Evolutionary conservation across 129 eudicot species (phyloP), one percentile per base, ranked within the genome.

Genomic region (Heracleum sosnowskyi): DNA sequence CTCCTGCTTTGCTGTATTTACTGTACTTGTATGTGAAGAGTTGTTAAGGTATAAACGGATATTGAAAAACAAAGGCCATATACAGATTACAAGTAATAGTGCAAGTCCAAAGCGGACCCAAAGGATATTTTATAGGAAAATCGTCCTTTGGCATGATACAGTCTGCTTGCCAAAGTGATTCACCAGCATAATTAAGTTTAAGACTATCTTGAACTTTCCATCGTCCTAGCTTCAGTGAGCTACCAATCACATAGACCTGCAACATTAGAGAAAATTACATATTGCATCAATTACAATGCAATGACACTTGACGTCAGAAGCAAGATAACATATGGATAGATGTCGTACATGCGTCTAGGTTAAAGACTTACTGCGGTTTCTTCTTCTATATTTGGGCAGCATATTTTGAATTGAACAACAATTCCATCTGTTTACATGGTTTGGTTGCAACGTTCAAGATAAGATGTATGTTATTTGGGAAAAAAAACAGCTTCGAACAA

Each of bases 41-140:
- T 28, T 73, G 86, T 86, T 87, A 91, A 91, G 91, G 88, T 81
- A 75, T 80, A 64, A 47, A 64, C n/a, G 44, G 13, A 28, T 9
- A 33, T 26, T 53, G 69, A 81, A 60, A 53, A 57, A 81, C 57
- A 70, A 80, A 53, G 47, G 49, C 74, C 69, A 77, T 24, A 79
- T 45, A 42, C n/a, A 49, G 41, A 40, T 11, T 11, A 49, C 18
- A 5, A 36, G 36, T 51, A 18, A 20, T 17, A 12, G 31, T 9
- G 68, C 11, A 3, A 28, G 39, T 20, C 36, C 36, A 46, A 77
- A 41, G 9, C 66, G 31, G 39, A 62, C 53, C 41, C 33, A 31
- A 49, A 91, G 97, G 97, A 91, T 91, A 95, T 90, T 86, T 91
- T 82, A 95, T 51, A 69, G 99, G 97, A 78, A 95, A 95, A 79